Evolutionary conservation across 805 yeast genomes (phyloP), one percentile per base, ranked within the genome.

Genomic region (Saturnispora ahearnii): DNA sequence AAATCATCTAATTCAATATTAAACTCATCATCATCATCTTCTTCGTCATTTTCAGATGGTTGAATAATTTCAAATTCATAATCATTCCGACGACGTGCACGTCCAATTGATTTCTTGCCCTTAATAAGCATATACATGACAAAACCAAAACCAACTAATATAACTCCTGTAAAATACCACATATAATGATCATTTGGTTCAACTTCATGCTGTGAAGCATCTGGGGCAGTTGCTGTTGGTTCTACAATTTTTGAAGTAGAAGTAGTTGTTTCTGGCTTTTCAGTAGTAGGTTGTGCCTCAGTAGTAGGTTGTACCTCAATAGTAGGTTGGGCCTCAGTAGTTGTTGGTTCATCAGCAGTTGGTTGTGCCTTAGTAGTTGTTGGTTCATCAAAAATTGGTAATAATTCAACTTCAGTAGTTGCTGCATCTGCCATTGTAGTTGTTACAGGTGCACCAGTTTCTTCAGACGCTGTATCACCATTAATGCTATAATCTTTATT

Each of bases 61-160:
- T 81, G 84, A 42, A 85, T 85, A 44, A 84, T 79, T 60, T 85
- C 95, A 60, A 85, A 82, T 61, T 85, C 93, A 59, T 77, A 82
- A 37, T 82, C 88, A 58, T 83, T 78, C 66, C 89, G 68, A 61
- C 84, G 68, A 65, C 87, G 70, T 51, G 67, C 61, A 31, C 68
- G 56, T 6, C 66, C 72, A 33, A 33, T 41, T 53, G 73, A 71
- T 43, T 62, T 66, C 41, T 62, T 59, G 63, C 68, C 56, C 26
- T 51, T 59, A 29, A 66, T 73, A 56, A 62, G 73, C 58, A 70
- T 78, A 54, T 64, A 70, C 59, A 68, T 65, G 53, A 67, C 69
- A 11, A 73, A 61, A 5, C 72, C 59, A 55, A 81, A 79, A 5
- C 91, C 91, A 45, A 82, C 53, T 2, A 79, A 69, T 6, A 82